Evolutionary conservation across 176 grass and related monocot genomes (phyloP).

Genomic region (Phoenix dactylifera): DNA sequence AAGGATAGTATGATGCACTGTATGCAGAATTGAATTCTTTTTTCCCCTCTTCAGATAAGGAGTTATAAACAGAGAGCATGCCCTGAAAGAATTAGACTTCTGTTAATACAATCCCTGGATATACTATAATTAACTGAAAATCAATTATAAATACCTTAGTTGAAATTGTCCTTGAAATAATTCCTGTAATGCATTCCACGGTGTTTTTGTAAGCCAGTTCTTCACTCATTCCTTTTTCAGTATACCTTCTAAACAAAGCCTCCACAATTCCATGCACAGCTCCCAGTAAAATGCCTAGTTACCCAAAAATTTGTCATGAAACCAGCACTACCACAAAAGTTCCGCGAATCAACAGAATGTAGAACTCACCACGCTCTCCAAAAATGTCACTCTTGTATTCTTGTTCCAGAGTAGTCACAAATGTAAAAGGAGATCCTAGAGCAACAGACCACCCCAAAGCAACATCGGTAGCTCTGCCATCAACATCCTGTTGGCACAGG

Average conservation of each 20-base stretch:
- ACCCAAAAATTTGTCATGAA: conserved; percentile 10
- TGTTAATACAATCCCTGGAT: too few relatives aligned
- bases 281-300: conserved; percentile 59
- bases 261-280: conserved; percentile 67
- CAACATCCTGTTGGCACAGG: conserved; percentile 46
- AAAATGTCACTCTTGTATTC: conserved; percentile 29
- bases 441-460: conserved; percentile 84
- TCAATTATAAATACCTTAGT: conserved; percentile 33
- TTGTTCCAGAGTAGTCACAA: too few relatives aligned
- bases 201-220: conserved; percentile 59
- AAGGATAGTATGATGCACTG: conserved; percentile 56
- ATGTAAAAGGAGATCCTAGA: conserved; percentile 31
- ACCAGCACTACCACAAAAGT: neutral
- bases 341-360: neutral
- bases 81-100: conserved; percentile 20
- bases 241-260: conserved; percentile 66
- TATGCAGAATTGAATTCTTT: conserved; percentile 65
- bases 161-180: conserved; percentile 67
- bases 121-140: too few relatives aligned
- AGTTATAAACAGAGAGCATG: conserved; percentile 67
- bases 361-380: conserved; percentile 52
- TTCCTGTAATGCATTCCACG: conserved; percentile 70
- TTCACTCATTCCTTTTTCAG: conserved; percentile 65
- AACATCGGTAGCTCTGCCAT: conserved; percentile 71
- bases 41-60: conserved; percentile 47